phyloP scores from a whole-genome alignment of 805 yeast species.

The Cyberlindnera saturnus region DNA sequence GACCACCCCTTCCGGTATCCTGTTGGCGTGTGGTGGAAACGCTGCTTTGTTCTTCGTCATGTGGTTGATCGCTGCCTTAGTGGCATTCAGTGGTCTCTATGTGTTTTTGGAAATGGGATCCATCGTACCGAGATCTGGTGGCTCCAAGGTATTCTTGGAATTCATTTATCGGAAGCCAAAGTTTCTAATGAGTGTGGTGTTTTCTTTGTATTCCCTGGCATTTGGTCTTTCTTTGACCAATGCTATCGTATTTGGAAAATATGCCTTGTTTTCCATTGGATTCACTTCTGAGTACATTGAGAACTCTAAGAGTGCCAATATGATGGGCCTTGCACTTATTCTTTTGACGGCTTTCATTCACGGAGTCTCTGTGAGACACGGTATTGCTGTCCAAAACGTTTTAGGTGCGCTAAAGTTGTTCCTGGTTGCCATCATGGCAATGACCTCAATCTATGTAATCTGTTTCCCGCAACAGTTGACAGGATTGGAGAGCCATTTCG shows the following conservation, averaged over 20 bases:
- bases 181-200: constrained; percentile 45
- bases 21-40: constrained; percentile 62
- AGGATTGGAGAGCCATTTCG: constrained; percentile 34
- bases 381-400: constrained; percentile 54
- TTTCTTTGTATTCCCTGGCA: constrained; percentile 41
- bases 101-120: constrained; percentile 68
- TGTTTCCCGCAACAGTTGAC: constrained; percentile 37
- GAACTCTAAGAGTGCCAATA: constrained; percentile 28
- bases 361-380: constrained; percentile 53
- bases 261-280: constrained; percentile 40
- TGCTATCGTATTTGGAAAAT: constrained; percentile 58
- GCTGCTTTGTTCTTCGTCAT: constrained; percentile 51
- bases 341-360: constrained; percentile 38
- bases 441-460: constrained; percentile 53
- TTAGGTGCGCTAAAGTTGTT: constrained; percentile 57
- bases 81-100: constrained; percentile 62
- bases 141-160: constrained; percentile 67
- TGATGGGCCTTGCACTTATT: constrained; percentile 36
- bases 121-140: constrained; percentile 69
- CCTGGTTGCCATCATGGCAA: constrained; percentile 46
- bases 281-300: constrained; percentile 30
- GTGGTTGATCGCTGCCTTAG: constrained; percentile 57
- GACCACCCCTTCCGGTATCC: constrained; percentile 64
- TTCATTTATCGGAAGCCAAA: constrained; percentile 57
- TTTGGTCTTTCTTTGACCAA: constrained; percentile 53